Conservation (phyloP, 371 early-diverging fungal species). For the Catenaria anguillulae region DNA sequence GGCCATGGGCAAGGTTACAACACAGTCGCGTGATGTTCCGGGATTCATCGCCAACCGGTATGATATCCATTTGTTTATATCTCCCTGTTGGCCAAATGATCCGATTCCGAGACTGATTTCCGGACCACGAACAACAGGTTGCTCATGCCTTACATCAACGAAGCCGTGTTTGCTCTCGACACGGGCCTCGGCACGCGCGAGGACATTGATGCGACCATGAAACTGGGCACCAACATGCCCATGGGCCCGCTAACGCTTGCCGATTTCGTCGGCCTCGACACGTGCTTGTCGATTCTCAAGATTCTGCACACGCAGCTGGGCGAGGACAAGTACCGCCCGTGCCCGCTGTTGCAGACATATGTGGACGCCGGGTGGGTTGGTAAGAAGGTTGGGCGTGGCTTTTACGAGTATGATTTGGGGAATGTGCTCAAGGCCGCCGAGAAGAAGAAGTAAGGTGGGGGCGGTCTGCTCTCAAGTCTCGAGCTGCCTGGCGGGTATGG, state of each 20-base stretch:
- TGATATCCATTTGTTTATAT: too few species aligned
- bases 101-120: too few species aligned
- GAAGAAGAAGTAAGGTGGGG: constrained; percentile 1
- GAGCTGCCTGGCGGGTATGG: too few species aligned
- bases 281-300: constrained; percentile 90
- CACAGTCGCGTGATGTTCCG: constrained; percentile 74
- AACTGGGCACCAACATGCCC: constrained; percentile 86
- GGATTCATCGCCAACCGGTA: constrained; percentile 97
- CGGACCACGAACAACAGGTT: too few species aligned
- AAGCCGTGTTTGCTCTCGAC: constrained; percentile 77
- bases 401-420: constrained; percentile 53
- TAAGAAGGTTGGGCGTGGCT: constrained; percentile 79
- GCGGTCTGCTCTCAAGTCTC: too few species aligned
- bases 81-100: too few species aligned
- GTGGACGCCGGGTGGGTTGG: constrained; percentile 96
- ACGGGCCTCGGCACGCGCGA: constrained; percentile 84
- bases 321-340: constrained; percentile 90
- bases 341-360: constrained; percentile 76
- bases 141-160: constrained; percentile 98
- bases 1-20: constrained; percentile 85
- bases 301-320: constrained; percentile 88
- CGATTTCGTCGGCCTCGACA: constrained; percentile 95
- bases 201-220: constrained; percentile 97
- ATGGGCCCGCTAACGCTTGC: constrained; percentile 97
- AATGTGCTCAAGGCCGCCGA: constrained; percentile 5